A percentile compares a stretch with the other conserved stretches of the same genome.
Conservation (phyloP, 768 basidiomycete species). For the Boletus sp. region DNA sequence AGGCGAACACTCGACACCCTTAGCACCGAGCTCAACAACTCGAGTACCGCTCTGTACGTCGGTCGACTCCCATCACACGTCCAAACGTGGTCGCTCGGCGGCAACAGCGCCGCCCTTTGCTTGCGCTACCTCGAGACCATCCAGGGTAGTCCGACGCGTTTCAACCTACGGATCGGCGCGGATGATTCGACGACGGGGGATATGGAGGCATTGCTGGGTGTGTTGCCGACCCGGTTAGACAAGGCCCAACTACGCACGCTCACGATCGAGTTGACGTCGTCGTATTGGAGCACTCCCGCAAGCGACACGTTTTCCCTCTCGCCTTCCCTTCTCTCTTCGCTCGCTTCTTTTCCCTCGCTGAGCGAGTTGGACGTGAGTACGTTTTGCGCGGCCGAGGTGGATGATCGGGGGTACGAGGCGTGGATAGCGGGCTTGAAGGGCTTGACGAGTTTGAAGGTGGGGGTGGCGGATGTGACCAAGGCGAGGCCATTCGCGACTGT, state of each 20-base stretch:
- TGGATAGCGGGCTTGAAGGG: constrained; percentile 12
- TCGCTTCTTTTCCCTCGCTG: constrained; percentile 15
- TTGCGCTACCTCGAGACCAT: constrained; percentile 21
- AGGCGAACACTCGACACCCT: constrained; percentile 16
- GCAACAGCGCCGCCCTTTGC: constrained; percentile 22
- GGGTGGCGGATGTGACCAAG: constrained; percentile 17
- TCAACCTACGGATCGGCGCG: constrained; percentile 22
- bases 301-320: constrained; percentile 24
- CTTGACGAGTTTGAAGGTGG: constrained; percentile 19
- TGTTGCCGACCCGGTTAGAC: constrained; percentile 14
- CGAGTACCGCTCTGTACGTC: constrained; percentile 15
- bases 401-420: constrained; percentile 16
- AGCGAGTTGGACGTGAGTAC: constrained; percentile 20
- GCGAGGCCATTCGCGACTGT: constrained; percentile 18
- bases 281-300: constrained; percentile 25
- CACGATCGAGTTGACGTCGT: constrained; percentile 24
- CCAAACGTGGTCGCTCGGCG: constrained; percentile 21
- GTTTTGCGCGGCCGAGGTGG: constrained; percentile 16
- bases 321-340: constrained; percentile 7
- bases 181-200: constrained; percentile 23
- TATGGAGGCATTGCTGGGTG: constrained; percentile 8
- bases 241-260: constrained; percentile 8
- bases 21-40: constrained; percentile 28
- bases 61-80: constrained; percentile 19
- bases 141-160: constrained; percentile 13